Base-by-base conservation (phyloP, 148 eudicot species). In the Chenopodium berlandieri region DNA sequence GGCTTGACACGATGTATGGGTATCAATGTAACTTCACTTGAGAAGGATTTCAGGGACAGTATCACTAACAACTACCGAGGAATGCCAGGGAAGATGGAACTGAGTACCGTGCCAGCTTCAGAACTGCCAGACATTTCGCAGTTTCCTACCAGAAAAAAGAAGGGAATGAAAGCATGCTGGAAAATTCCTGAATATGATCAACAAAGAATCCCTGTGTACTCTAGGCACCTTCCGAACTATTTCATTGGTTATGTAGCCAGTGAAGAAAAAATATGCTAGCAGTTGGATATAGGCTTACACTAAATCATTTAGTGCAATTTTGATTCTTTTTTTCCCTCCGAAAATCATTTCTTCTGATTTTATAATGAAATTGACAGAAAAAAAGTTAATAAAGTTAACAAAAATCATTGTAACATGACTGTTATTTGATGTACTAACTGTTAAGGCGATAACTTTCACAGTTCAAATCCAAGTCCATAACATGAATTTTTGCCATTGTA, bases 71-170 rank as follows among this genome's bases (percentile, higher is more conserved):
- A 82, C 4, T 80, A 84, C 66, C 83, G 66, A 60, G 89, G 86
- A 58, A 82, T 76, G 56, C 48, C 68, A 1, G 90, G 92, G 46
- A 83, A 56, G 68, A 62, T 89, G 37, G 70, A 30, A 20, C 64
- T 88, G 19, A 71, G 85, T 25, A 37, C 88, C 20, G 87, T 89
- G 76, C 79, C 79, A 79, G 84, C 90, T 44, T 81, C 85, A 23
- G 83, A 86, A 52, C 71, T 89, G 14, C 92, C 88, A 3, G 84
- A 75, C 48, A 65, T n/a, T 23, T 75, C 80, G 22, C 37, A 68
- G 48, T 54, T 65, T 30, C 71, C 77, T 63, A 25, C 62, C 3
- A 34, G 62, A 22, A 70, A 40, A 58, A 81, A 1, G 2, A 68
- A 75, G 66, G 62, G 71, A 30, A 67, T 47, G 50, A 71, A 82